Evolutionary conservation across 352 stramenopile genomes (phyloP), one percentile per base, ranked within the genome.

Genomic region (Aphanomyces invadans): DNA sequence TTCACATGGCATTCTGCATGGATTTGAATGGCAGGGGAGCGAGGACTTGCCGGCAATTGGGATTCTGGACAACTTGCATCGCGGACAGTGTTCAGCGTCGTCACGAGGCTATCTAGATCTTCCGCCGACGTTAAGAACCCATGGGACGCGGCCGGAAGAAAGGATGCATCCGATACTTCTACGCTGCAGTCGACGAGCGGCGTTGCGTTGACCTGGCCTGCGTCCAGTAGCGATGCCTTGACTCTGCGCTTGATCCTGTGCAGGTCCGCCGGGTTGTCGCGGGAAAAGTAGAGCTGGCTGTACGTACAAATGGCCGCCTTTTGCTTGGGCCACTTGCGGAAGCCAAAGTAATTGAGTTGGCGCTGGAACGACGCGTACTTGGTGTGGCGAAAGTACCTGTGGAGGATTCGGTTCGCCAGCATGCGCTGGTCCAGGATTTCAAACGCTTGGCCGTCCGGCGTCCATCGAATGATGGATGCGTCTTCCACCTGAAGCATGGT

Each of bases 341-440:
- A 89, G 75, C 70, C 85, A 69, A 77, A 95, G 52, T 93, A 81
- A 71, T 93, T 92, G 53, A 97, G 78, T 73, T 95, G 88, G 9
- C 90, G 76, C 74, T 94, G 84, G 71, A 97, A 97, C 65, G 75
- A 88, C 57, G 82, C 81, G 70, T 92, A 88, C 68, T 92, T 94
- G 65, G 76, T 78, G 70, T 95, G 87, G 60, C 83, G 86, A 70
- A 95, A 95, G 69, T 95, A 95, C 36, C 80, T 80, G 3, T 87
- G 88, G 36, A 95, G 74, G 49, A 95, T 75, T 12, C 76, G 38
- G 12, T 73, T 29, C 69, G 80, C 80, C 71, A 95, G 85, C 23
- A 55, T 64, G 23, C 75, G 76, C 65, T 86, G 79, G 70, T 94
- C 77, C 61, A 81, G 81, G 72, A 97, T 93, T 62, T 90, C 75